A percentile compares a stretch with the other conserved stretches of the same genome.
phyloP scores from a whole-genome alignment of 2,329 filamentous ascomycete genomes.

The Pleoardoris graminearum region DNA sequence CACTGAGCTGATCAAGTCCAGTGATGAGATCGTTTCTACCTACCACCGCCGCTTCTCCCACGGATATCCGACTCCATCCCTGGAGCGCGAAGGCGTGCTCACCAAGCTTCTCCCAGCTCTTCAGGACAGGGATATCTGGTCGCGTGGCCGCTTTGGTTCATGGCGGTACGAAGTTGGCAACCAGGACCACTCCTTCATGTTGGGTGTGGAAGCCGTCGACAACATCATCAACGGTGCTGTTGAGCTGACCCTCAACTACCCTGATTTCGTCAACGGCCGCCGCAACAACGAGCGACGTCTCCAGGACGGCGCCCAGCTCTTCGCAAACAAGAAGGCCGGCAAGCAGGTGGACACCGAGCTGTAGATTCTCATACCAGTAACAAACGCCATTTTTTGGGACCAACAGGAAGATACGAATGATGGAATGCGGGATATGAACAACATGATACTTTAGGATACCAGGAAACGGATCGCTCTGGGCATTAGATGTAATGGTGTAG shows the following conservation, averaged over 20 bases:
- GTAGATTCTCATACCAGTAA: background rate
- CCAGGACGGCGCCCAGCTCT: constrained; percentile 63
- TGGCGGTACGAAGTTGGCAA: constrained; percentile 98
- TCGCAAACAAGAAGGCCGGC: constrained; percentile 49
- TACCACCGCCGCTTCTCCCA: constrained; percentile 98
- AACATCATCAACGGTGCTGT: constrained; percentile 86
- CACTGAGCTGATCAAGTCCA: constrained; percentile 90
- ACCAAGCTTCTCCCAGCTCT: constrained; percentile 92
- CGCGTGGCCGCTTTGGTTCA: constrained; percentile 93
- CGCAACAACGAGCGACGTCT: constrained; percentile 68
- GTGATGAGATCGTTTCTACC: constrained; percentile 94
- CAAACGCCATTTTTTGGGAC: background rate
- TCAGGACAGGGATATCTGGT: constrained; percentile 88
- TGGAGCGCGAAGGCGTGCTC: constrained; percentile 94
- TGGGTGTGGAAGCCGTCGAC: constrained; percentile 91
- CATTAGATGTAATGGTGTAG: constrained; percentile 7
- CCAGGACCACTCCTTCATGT: constrained; percentile 98
- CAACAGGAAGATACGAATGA: background rate
- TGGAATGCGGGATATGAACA: background rate
- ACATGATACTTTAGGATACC: constrained; percentile 20
- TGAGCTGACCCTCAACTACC: constrained; percentile 94
- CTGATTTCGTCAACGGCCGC: constrained; percentile 87
- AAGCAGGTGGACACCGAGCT: constrained; percentile 11
- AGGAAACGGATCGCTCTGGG: constrained; percentile 11
- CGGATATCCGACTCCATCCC: constrained; percentile 92